A percentile compares a stretch with the other conserved stretches of the same genome.
phyloP scores from a whole-genome alignment of 2,329 filamentous ascomycete genomes.

The Aurifilum marmelostoma region DNA sequence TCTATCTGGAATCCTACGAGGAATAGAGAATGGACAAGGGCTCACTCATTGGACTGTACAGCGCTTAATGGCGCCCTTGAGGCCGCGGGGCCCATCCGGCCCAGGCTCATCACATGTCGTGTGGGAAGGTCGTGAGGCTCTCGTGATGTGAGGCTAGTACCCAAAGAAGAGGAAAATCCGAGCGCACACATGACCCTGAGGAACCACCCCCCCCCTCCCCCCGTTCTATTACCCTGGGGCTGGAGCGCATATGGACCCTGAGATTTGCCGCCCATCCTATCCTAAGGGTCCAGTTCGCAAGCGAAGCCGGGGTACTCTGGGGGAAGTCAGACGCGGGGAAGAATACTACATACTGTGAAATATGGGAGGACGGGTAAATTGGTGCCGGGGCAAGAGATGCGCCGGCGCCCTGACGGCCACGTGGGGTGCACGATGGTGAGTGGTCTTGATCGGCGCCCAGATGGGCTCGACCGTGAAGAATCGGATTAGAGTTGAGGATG shows the following conservation, averaged over 20 bases:
- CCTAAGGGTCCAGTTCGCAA: slow-evolving; percentile 21
- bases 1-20: not conserved
- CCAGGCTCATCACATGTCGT: no score
- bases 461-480: not conserved
- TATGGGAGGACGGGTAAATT: not conserved
- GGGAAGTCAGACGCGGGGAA: slow-evolving; percentile 17
- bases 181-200: slow-evolving; percentile 23
- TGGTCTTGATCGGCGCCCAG: not conserved
- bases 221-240: slow-evolving; percentile 20
- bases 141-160: slow-evolving; percentile 14
- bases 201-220: slow-evolving; percentile 15
- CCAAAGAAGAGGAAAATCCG: not conserved
- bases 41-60: not conserved
- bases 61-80: not conserved
- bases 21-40: not conserved
- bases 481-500: not conserved
- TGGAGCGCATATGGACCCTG: slow-evolving; percentile 12
- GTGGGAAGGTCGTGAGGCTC: not conserved
- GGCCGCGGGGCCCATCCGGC: no score
- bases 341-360: slow-evolving; percentile 1
- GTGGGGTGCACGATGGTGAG: not conserved
- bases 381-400: not conserved
- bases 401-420: not conserved
- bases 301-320: slow-evolving; percentile 19
- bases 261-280: not conserved